Evolutionary conservation across 805 yeast genomes (phyloP).

Genomic region (Deakozyma indianensis): DNA sequence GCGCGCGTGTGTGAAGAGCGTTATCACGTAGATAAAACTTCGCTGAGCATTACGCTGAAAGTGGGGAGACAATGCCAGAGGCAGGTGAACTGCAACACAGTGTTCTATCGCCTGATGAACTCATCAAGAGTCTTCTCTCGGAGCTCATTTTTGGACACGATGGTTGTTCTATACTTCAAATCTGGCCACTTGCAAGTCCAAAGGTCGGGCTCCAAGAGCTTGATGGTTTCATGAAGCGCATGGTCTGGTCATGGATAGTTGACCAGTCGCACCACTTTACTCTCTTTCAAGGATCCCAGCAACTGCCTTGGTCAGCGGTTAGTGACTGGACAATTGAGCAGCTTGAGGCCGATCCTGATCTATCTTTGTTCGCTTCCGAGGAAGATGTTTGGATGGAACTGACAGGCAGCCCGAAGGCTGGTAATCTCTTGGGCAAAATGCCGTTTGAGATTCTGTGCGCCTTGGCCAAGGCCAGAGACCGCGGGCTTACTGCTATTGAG

Average conservation of each 20-base stretch:
- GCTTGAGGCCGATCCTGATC: background rate
- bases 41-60: too few species aligned
- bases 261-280: constrained; percentile 5
- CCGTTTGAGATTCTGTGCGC: constrained; percentile 26
- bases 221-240: constrained; percentile 6
- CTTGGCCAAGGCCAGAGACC: constrained; percentile 25
- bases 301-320: background rate
- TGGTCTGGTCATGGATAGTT: constrained; percentile 10
- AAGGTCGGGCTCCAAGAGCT: constrained; percentile 3
- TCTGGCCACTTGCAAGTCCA: constrained; percentile 6
- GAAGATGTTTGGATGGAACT: constrained; percentile 22
- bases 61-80: too few species aligned
- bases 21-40: too few species aligned
- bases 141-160: constrained; percentile 5
- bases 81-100: too few species aligned
- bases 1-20: too few species aligned
- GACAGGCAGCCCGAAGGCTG: constrained; percentile 20
- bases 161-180: constrained; percentile 5
- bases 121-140: background rate
- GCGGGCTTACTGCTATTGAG: constrained; percentile 24
- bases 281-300: constrained; percentile 2
- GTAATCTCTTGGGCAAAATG: constrained; percentile 18
- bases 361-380: constrained; percentile 17
- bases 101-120: background rate
- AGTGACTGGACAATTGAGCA: background rate